phyloP scores from a whole-genome alignment of 164 flowering plant genomes.

The Macadamia integrifolia region DNA sequence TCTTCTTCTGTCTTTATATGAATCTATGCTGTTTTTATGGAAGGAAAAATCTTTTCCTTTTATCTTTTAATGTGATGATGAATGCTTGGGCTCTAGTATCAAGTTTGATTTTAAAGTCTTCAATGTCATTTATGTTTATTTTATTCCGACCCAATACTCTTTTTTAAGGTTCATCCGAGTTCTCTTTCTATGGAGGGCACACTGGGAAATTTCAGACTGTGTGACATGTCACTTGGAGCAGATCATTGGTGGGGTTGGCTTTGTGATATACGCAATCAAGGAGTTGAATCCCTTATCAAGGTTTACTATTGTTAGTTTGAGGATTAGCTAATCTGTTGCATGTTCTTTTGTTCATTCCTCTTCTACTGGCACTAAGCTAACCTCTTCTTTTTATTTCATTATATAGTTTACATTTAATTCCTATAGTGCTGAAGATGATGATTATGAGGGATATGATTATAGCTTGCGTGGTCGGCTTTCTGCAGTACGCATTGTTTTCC shows the following conservation, averaged over 20 bases:
- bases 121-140: background rate
- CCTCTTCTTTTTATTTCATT: constrained; percentile 2
- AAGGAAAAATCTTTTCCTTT: too few relatives aligned
- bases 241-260: constrained; percentile 92
- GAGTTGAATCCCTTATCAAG: constrained; percentile 87
- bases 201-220: constrained; percentile 78
- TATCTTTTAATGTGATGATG: too few relatives aligned
- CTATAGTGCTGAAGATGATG: constrained; percentile 86
- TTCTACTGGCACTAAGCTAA: constrained; percentile 1
- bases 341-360: background rate
- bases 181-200: constrained; percentile 88
- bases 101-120: too few relatives aligned
- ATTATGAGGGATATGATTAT: constrained; percentile 91
- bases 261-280: constrained; percentile 91
- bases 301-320: constrained; percentile 25
- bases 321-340: background rate
- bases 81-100: too few relatives aligned
- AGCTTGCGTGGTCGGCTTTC: constrained; percentile 84
- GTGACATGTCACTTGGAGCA: constrained; percentile 75
- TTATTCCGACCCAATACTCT: constrained; percentile 3
- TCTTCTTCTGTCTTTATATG: too few relatives aligned
- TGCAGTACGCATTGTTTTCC: constrained; percentile 91
- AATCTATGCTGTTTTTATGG: too few relatives aligned
- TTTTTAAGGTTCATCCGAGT: constrained; percentile 77
- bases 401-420: constrained; percentile 80